A percentile compares a stretch with the other conserved stretches of the same genome.
Conservation (phyloP, 2,329 filamentous ascomycete genomes). For the Sclerotinia borealis region DNA sequence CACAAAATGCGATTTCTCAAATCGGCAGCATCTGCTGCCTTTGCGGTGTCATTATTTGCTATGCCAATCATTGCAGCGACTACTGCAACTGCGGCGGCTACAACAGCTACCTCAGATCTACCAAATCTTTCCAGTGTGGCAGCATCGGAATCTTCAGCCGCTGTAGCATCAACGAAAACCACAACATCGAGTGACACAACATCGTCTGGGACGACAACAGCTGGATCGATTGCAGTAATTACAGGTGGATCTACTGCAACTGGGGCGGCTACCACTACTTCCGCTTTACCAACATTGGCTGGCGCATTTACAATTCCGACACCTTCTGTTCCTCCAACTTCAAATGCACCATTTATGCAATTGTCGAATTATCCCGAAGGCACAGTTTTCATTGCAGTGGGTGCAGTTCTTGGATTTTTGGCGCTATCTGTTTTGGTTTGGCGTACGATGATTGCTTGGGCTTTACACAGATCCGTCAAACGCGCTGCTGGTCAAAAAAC, state of each 20-base stretch:
- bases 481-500: conserved; percentile 74
- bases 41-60: conserved; percentile 19
- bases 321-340: conserved; percentile 73
- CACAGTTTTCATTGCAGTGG: conserved; percentile 93
- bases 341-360: conserved; percentile 86
- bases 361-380: conserved; percentile 80
- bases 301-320: conserved; percentile 60
- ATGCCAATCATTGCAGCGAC: conserved; percentile 14
- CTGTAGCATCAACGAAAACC: conserved; percentile 15
- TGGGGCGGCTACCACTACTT: conserved; percentile 15
- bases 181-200: conserved; percentile 3
- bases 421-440: conserved; percentile 77
- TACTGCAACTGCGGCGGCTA: conserved; percentile 13
- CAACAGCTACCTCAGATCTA: conserved; percentile 12
- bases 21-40: conserved; percentile 17
- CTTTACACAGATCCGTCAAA: conserved; percentile 85
- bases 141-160: conserved; percentile 22
- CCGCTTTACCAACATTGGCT: conserved; percentile 46
- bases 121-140: conserved; percentile 24
- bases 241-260: neutral
- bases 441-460: conserved; percentile 82
- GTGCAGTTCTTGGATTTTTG: conserved; percentile 78
- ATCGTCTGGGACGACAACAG: conserved; percentile 14
- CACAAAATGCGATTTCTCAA: conserved; percentile 20
- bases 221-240: conserved; percentile 12